These are phyloP conservation scores for Niebla homalea DNA, from an alignment of 495 filamentous ascomycete genomes.

Conservation along the genomic window DNA sequence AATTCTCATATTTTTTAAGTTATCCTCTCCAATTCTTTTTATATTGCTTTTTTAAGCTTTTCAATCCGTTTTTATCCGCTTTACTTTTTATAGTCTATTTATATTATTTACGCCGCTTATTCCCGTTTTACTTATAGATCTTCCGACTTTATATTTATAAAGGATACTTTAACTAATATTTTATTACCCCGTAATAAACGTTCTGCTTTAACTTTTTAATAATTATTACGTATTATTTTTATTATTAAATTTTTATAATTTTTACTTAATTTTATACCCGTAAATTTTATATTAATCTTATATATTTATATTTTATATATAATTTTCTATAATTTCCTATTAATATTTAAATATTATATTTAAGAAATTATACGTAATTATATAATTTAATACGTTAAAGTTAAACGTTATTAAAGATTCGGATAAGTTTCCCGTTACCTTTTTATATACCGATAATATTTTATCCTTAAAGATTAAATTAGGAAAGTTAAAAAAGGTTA, in stretches of 20 bases:
- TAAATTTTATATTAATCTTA: background rate
- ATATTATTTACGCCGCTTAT: no score
- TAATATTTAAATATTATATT: background rate
- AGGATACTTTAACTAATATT: background rate
- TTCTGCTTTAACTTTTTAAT: background rate
- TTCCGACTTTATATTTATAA: background rate
- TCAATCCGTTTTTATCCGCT: no score
- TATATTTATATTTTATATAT: background rate
- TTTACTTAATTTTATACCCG: background rate
- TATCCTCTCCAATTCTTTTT: no score
- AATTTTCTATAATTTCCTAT: background rate
- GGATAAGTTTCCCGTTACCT: background rate
- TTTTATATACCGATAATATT: background rate
- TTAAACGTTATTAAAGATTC: background rate
- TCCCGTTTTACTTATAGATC: no score
- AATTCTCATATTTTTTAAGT: no score
- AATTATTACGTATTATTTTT: background rate
- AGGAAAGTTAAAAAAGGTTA: no score
- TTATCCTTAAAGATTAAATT: background rate
- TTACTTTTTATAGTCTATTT: no score
- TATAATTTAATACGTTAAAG: background rate
- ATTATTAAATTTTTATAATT: background rate
- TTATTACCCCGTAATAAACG: background rate
- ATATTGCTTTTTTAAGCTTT: no score
- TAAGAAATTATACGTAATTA: background rate